Conservation (phyloP, 1,284 basidiomycete genomes). For the Cryptococcus deneoformans region DNA sequence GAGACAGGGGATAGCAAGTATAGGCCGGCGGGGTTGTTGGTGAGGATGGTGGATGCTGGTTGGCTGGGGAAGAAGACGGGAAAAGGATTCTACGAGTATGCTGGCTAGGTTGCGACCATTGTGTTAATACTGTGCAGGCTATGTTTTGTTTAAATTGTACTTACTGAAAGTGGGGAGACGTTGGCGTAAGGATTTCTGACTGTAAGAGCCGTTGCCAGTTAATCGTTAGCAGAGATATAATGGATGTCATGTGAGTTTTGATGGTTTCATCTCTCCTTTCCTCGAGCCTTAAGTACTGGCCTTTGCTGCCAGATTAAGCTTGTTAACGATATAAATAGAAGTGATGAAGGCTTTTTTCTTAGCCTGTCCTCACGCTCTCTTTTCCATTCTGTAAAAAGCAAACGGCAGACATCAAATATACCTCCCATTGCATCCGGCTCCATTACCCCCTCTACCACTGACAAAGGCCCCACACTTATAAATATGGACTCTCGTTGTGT, state of each 20-base stretch:
- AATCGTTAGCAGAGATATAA: background rate
- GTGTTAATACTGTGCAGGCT: too few species aligned
- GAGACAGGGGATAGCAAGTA: constrained; percentile 97
- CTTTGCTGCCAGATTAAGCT: too few species aligned
- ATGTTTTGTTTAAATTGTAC: background rate
- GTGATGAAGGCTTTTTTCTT: too few species aligned
- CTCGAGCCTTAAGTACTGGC: too few species aligned
- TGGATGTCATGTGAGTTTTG: background rate
- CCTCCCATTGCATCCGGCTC: too few species aligned
- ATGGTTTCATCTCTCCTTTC: background rate
- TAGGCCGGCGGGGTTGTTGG: constrained; percentile 83
- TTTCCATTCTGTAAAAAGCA: too few species aligned
- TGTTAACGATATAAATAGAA: too few species aligned
- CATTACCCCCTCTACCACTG: too few species aligned
- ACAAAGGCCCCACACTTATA: too few species aligned
- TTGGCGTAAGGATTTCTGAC: background rate
- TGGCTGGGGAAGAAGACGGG: constrained; percentile 77
- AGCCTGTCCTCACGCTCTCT: too few species aligned
- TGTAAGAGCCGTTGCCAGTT: background rate
- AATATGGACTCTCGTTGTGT: too few species aligned
- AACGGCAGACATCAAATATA: too few species aligned
- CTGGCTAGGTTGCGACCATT: background rate
- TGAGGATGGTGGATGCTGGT: constrained; percentile 94
- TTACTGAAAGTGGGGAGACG: background rate
- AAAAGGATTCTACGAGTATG: constrained; percentile 81